A percentile compares a stretch with the other conserved stretches of the same genome.
Evolutionary conservation across 2,329 filamentous ascomycete genomes (phyloP).

Genomic region (Colletotrichum somersetense): DNA sequence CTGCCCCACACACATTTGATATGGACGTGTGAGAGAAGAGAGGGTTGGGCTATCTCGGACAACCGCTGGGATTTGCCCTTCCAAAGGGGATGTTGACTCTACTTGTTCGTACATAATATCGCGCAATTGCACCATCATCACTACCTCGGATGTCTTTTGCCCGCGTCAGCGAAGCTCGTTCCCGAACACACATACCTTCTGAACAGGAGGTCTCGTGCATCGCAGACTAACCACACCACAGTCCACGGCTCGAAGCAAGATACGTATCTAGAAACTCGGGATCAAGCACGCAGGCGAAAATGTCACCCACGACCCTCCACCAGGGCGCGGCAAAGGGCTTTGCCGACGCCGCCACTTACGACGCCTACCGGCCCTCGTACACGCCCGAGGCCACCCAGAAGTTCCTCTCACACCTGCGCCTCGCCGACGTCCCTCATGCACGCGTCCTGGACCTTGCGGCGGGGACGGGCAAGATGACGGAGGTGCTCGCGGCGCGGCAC

Average conservation of each 20-base stretch:
- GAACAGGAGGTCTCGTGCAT: neutral
- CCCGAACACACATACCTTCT: neutral
- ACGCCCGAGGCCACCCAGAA: conserved; percentile 67
- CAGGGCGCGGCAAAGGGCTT: conserved; percentile 69
- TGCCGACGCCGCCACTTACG: conserved; percentile 73
- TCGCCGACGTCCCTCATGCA: conserved; percentile 61
- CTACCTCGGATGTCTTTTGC: neutral
- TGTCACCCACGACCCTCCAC: conserved; percentile 61
- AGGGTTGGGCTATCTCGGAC: neutral
- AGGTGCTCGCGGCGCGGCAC: conserved; percentile 67
- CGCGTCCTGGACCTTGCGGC: conserved; percentile 74
- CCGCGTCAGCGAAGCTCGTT: neutral
- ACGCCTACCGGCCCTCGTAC: conserved; percentile 77
- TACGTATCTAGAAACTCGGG: neutral
- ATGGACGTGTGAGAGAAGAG: conserved; percentile 28
- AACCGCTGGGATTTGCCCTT: neutral
- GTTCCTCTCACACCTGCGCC: conserved; percentile 67
- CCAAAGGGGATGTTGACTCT: neutral
- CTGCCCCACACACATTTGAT: conserved; percentile 22
- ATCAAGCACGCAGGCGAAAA: neutral
- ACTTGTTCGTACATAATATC: conserved; percentile 2
- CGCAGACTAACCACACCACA: neutral
- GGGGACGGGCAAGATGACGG: conserved; percentile 79
- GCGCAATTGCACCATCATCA: neutral
- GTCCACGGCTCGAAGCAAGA: neutral